Evolutionary conservation across 176 grass and related monocot genomes (phyloP).

Genomic region (Paspalum notatum): DNA sequence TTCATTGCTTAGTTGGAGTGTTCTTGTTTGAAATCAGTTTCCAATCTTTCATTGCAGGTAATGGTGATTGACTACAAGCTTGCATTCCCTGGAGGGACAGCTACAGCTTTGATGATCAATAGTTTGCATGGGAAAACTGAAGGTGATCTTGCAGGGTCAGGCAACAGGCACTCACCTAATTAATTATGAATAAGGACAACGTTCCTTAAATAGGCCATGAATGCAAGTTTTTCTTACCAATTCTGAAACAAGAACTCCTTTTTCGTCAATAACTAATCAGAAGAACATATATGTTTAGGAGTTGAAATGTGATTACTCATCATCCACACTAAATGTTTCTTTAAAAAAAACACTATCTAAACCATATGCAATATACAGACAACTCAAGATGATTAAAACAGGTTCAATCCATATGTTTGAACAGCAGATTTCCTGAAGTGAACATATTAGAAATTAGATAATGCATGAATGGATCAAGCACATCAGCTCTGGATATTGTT

Average conservation of each 20-base stretch:
- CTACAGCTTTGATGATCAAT: conserved; percentile 55
- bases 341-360: neutral
- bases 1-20: neutral
- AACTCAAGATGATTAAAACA: neutral
- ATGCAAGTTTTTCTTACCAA: neutral
- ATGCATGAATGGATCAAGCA: neutral
- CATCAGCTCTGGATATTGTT: neutral
- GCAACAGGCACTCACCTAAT: neutral
- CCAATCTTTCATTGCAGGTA: conserved; percentile 18
- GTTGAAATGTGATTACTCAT: neutral
- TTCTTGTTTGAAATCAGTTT: neutral
- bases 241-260: neutral
- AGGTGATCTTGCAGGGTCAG: conserved; percentile 46
- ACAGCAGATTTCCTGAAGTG: neutral
- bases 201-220: neutral
- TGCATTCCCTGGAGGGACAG: conserved; percentile 57
- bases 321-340: neutral
- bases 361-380: neutral
- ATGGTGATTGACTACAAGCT: conserved; percentile 62
- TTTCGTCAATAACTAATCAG: neutral
- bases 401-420: neutral
- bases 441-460: neutral
- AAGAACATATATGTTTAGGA: conserved; percentile 9
- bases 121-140: conserved; percentile 47
- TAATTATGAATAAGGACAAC: neutral